Conservation (phyloP, 306 rosid species). For the Prunus campanulata region DNA sequence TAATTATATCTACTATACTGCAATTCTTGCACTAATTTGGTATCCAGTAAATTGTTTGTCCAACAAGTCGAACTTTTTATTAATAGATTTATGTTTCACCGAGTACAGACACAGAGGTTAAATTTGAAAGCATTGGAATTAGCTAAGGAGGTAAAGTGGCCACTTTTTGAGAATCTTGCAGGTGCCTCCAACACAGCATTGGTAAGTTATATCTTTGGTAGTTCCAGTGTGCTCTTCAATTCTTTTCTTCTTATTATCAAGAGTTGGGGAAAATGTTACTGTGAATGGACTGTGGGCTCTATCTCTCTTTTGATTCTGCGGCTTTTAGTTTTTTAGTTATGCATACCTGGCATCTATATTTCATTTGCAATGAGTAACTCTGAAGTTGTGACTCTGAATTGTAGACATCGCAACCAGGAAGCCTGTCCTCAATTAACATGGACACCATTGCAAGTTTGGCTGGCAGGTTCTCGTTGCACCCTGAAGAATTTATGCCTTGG, state of each 20-base stretch:
- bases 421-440: constrained; percentile 57
- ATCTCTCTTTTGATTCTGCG: background rate
- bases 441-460: constrained; percentile 62
- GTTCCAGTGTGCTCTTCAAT: constrained; percentile 14
- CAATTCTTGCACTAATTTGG: background rate
- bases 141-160: constrained; percentile 66
- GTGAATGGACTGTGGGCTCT: background rate
- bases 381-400: constrained; percentile 14
- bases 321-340: constrained; percentile 1
- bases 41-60: background rate
- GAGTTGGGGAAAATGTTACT: background rate
- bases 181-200: constrained; percentile 31
- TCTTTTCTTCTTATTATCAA: background rate
- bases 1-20: background rate
- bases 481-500: constrained; percentile 55
- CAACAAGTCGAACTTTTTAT: background rate
- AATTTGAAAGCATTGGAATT: constrained; percentile 67
- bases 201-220: constrained; percentile 39
- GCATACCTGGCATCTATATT: background rate
- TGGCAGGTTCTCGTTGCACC: constrained; percentile 44
- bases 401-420: constrained; percentile 46
- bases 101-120: constrained; percentile 58
- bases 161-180: constrained; percentile 59
- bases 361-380: background rate
- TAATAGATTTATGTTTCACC: constrained; percentile 13